Conservation (phyloP, 78 protist species). For the Dictyostelium intermedium region DNA sequence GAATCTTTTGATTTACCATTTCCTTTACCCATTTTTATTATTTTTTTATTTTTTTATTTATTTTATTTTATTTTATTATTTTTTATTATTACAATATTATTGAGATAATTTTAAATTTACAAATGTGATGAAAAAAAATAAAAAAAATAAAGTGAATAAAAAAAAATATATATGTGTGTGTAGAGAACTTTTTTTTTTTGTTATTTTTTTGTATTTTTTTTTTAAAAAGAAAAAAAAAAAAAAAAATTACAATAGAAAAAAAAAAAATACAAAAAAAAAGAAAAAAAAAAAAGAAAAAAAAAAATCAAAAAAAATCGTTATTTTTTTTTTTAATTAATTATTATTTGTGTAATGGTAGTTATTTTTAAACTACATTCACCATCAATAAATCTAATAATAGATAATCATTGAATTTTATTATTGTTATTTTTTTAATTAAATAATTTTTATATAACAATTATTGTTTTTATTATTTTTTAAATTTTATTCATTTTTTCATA, state of each 20-base stretch:
- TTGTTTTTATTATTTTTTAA: too few relatives aligned
- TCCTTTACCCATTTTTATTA: conserved; percentile 57
- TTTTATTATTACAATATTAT: background rate
- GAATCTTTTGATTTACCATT: conserved; percentile 54
- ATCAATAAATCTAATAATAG: background rate
- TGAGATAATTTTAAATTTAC: background rate
- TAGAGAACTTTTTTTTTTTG: background rate
- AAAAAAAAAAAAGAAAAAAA: too few relatives aligned
- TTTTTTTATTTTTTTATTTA: background rate
- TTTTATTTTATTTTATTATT: too few relatives aligned
- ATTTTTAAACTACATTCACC: background rate
- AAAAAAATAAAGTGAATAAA: too few relatives aligned
- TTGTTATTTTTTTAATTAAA: background rate
- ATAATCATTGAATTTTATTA: background rate
- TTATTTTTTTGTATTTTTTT: too few relatives aligned
- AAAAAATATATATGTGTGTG: too few relatives aligned
- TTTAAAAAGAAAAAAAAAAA: too few relatives aligned
- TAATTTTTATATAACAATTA: background rate
- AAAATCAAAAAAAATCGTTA: background rate
- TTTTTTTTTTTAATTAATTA: too few relatives aligned
- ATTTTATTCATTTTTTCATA: background rate
- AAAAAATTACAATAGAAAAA: too few relatives aligned
- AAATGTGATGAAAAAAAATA: background rate
- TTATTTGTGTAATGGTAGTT: background rate
- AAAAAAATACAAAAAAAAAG: too few relatives aligned